Percentiles rank a stretch among this genome's conserved stretches.
phyloP scores from a whole-genome alignment of 139 green algal genomes.

The Zygnema circumcarinatum region DNA sequence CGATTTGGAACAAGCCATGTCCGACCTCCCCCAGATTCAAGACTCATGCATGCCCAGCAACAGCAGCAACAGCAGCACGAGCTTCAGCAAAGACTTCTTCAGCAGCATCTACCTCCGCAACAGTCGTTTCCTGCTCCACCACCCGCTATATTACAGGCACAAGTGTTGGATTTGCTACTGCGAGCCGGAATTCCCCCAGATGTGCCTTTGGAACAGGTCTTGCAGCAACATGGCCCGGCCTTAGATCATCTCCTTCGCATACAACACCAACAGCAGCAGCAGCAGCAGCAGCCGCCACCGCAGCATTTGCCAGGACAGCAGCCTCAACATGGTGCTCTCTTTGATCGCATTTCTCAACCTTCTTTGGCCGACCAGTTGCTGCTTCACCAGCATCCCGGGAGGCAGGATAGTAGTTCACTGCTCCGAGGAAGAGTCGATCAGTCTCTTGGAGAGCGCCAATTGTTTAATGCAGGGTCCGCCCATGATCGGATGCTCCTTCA shows the following conservation, averaged over 20 bases:
- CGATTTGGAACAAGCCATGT: background rate
- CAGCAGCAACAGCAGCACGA: constrained; percentile 36
- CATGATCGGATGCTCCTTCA: background rate
- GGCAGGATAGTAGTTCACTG: background rate
- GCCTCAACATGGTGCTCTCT: background rate
- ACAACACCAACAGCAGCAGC: constrained; percentile 17
- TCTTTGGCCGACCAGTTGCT: constrained; percentile 19
- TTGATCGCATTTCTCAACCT: constrained; percentile 1
- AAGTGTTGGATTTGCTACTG: constrained; percentile 16
- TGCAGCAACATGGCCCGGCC: constrained; percentile 2
- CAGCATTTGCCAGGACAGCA: background rate
- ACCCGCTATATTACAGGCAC: constrained; percentile 6
- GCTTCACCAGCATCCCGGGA: constrained; percentile 1
- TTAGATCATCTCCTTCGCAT: constrained; percentile 3
- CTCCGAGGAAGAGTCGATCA: background rate
- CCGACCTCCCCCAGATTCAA: background rate
- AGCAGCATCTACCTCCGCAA: constrained; percentile 1
- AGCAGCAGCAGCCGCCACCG: constrained; percentile 10
- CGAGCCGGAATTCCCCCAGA: constrained; percentile 23
- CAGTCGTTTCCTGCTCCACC: background rate
- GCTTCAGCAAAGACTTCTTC: background rate
- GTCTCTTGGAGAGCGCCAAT: background rate
- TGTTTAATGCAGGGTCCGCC: background rate
- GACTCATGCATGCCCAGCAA: constrained; percentile 16
- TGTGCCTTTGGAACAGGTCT: constrained; percentile 11